phyloP scores from a whole-genome alignment of 2,329 filamentous ascomycete genomes.

The Mycosphaerella sp. region DNA sequence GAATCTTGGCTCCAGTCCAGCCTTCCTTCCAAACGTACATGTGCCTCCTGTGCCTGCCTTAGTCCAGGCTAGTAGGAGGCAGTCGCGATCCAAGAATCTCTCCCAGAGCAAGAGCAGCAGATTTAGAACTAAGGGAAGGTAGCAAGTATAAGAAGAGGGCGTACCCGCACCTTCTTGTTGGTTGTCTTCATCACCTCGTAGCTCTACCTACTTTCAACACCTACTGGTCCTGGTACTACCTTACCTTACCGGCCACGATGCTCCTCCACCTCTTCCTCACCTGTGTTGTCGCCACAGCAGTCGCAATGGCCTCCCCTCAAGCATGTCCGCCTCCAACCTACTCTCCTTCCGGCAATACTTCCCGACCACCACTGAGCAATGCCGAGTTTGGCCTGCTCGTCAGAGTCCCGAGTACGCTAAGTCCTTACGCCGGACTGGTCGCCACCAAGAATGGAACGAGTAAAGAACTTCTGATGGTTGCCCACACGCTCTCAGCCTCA shows the following conservation, averaged over 20 bases:
- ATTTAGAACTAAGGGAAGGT: no score
- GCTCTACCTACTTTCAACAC: not conserved
- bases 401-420: not conserved
- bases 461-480: conserved; percentile 9
- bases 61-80: not conserved
- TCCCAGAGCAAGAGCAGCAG: no score
- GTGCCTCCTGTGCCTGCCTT: no score
- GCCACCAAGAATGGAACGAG: conserved; percentile 13
- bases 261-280: not conserved
- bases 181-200: not conserved
- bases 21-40: no score
- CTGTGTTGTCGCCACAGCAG: not conserved
- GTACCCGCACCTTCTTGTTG: no score
- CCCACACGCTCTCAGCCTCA: not conserved
- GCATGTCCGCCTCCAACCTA: not conserved
- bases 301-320: not conserved
- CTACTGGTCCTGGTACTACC: no score
- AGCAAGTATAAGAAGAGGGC: no score
- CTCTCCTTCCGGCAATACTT: not conserved
- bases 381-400: conserved; percentile 14
- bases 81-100: not conserved
- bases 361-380: conserved; percentile 5
- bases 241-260: conserved; percentile 2
- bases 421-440: conserved; percentile 9
- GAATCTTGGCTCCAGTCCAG: no score